Percentiles rank a stretch among this genome's conserved stretches.
phyloP scores from a whole-genome alignment of 352 stramenopile species.

The Phytophthora brassicae region DNA sequence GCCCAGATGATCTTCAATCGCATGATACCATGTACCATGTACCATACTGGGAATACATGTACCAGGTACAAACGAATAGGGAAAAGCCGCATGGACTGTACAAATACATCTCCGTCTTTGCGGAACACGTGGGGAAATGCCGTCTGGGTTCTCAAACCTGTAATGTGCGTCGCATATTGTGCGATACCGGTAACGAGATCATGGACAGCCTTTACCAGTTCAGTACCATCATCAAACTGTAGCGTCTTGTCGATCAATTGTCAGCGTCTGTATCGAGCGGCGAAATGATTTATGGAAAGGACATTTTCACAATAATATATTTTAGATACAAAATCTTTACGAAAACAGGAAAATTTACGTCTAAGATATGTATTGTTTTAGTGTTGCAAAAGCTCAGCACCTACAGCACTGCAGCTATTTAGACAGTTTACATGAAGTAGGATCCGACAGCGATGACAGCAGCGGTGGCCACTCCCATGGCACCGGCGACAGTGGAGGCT shows the following conservation, averaged over 20 bases:
- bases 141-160: conserved; percentile 2
- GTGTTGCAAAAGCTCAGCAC: conserved; percentile 18
- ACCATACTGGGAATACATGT: too few species aligned
- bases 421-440: conserved; percentile 34
- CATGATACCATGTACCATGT: conserved; percentile 6
- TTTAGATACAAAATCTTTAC: not conserved
- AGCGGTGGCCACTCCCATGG: conserved; percentile 25
- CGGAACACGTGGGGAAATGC: conserved; percentile 14
- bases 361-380: conserved; percentile 29
- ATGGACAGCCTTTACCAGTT: not conserved
- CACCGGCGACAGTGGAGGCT: conserved; percentile 18
- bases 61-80: too few species aligned
- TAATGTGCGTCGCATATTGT: too few species aligned
- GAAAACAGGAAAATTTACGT: conserved; percentile 25
- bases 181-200: too few species aligned
- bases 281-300: conserved; percentile 21
- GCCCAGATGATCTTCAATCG: conserved; percentile 12
- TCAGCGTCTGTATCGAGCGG: conserved; percentile 6
- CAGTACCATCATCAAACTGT: not conserved
- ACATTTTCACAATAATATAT: too few species aligned
- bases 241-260: too few species aligned
- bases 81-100: conserved; percentile 23
- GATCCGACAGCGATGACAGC: conserved; percentile 18
- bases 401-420: conserved; percentile 6
- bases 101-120: conserved; percentile 5